Percentiles rank a stretch among this genome's conserved stretches.
Conservation (phyloP, 2,329 filamentous ascomycete genomes). For the Cladophialophora carrionii region DNA sequence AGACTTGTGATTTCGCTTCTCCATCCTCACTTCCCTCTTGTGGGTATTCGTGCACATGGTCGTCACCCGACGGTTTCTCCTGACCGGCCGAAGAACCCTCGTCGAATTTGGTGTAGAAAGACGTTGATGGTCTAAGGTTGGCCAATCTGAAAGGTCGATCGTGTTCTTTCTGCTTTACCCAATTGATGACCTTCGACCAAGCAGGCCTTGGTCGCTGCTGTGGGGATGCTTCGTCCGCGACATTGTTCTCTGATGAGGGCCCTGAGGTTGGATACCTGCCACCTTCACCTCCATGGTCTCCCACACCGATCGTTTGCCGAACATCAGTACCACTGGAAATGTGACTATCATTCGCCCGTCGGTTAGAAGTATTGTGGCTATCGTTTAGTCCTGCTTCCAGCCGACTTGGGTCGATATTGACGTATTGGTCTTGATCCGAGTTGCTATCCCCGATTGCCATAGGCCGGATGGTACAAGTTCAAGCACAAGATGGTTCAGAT, state of each 20-base stretch:
- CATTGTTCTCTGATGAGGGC: background rate
- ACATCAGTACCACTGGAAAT: background rate
- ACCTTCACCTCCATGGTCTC: background rate
- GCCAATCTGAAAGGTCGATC: background rate
- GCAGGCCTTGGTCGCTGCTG: constrained; percentile 3
- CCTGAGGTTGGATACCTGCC: constrained; percentile 5
- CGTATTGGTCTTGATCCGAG: constrained; percentile 3
- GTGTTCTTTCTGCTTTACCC: constrained; percentile 13
- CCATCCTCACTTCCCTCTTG: constrained; percentile 1
- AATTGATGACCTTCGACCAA: constrained; percentile 12
- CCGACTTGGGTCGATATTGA: constrained; percentile 8
- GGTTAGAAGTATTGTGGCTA: background rate
- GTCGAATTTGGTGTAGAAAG: constrained; percentile 9
- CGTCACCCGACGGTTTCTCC: too few relatives aligned
- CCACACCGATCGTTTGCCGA: background rate
- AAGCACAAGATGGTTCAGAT: too few relatives aligned
- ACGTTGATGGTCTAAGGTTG: background rate
- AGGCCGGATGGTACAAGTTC: background rate
- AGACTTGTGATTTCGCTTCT: constrained; percentile 2
- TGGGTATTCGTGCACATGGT: background rate
- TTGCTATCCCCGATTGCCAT: constrained; percentile 7
- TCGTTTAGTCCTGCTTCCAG: constrained; percentile 12
- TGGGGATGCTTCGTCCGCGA: background rate
- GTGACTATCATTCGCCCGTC: background rate
- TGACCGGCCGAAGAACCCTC: background rate